phyloP scores from a whole-genome alignment of 2,329 filamentous ascomycete genomes.

The Colletotrichum sp. region DNA sequence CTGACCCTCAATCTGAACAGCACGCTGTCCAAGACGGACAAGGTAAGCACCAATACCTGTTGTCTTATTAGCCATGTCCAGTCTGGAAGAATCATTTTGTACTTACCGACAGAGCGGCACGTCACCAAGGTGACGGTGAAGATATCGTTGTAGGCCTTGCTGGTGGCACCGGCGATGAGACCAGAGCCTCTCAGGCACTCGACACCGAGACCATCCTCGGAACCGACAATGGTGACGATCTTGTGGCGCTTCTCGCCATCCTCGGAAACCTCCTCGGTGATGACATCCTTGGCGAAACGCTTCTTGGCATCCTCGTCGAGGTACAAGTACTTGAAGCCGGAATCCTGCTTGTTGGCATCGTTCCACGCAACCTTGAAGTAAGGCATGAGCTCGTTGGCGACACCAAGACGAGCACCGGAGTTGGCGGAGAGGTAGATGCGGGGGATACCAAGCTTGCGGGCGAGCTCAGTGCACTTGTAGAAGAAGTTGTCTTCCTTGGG shows the following conservation, averaged over 20 bases:
- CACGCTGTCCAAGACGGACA: slow-evolving; percentile 96
- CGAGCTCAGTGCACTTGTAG: slow-evolving; percentile 97
- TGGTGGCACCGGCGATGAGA: slow-evolving; percentile 97
- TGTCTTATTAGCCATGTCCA: slow-evolving; percentile 34
- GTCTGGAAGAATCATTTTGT: slow-evolving; percentile 1
- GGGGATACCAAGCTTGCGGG: slow-evolving; percentile 91
- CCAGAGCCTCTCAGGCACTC: slow-evolving; percentile 97
- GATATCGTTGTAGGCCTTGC: slow-evolving; percentile 96
- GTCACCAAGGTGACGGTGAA: slow-evolving; percentile 98
- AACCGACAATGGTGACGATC: slow-evolving; percentile 91
- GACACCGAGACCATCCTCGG: slow-evolving; percentile 95
- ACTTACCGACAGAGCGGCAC: slow-evolving; percentile 90
- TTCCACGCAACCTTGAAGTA: slow-evolving; percentile 99
- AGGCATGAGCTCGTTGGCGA: slow-evolving; percentile 95
- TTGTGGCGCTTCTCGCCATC: slow-evolving; percentile 90
- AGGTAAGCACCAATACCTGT: slow-evolving; percentile 95
- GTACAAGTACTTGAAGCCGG: slow-evolving; percentile 97
- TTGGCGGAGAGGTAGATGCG: slow-evolving; percentile 98
- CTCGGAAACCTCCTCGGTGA: slow-evolving; percentile 87
- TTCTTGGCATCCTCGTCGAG: slow-evolving; percentile 85
- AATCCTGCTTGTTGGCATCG: slow-evolving; percentile 77
- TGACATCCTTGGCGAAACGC: slow-evolving; percentile 74
- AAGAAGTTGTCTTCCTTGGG: slow-evolving; percentile 98
- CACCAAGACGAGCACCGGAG: slow-evolving; percentile 95
- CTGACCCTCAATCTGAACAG: slow-evolving; percentile 98